A percentile compares a stretch with the other conserved stretches of the same genome.
phyloP scores from a whole-genome alignment of 2,329 filamentous ascomycete genomes.

The Xylaria sp. region DNA sequence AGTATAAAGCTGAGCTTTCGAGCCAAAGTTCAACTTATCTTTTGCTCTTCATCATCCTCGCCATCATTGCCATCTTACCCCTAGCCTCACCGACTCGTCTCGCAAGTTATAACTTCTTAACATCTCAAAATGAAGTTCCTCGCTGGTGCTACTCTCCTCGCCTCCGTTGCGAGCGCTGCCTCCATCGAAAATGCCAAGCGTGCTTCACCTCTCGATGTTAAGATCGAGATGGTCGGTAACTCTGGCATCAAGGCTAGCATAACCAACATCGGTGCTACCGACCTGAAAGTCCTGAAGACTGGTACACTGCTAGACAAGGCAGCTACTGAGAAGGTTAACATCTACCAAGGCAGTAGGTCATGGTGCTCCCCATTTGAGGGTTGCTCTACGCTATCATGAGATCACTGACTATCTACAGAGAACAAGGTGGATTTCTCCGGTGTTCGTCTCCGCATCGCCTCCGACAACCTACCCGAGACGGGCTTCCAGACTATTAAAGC shows the following conservation, averaged over 20 bases:
- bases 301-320: conserved; percentile 64
- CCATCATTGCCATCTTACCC: not conserved
- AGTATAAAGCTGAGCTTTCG: conserved; percentile 20
- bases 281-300: conserved; percentile 63
- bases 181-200: conserved; percentile 49
- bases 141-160: conserved; percentile 50
- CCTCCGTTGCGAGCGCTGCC: conserved; percentile 51
- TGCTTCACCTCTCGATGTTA: conserved; percentile 56
- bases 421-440: conserved; percentile 63
- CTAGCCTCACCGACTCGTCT: not conserved
- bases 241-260: conserved; percentile 63
- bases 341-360: conserved; percentile 55
- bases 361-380: not conserved
- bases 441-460: conserved; percentile 59
- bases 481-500: conserved; percentile 62
- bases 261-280: conserved; percentile 62
- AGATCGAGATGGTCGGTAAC: conserved; percentile 61
- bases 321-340: conserved; percentile 63
- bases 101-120: not conserved
- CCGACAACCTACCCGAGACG: conserved; percentile 56
- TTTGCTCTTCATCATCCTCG: not conserved
- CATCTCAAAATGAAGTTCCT: conserved; percentile 53
- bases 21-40: not conserved
- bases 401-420: conserved; percentile 43
- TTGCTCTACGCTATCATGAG: not conserved